Evolutionary conservation across 257 asterid species (phyloP).

Genomic region (Nicotiana sylvestris): DNA sequence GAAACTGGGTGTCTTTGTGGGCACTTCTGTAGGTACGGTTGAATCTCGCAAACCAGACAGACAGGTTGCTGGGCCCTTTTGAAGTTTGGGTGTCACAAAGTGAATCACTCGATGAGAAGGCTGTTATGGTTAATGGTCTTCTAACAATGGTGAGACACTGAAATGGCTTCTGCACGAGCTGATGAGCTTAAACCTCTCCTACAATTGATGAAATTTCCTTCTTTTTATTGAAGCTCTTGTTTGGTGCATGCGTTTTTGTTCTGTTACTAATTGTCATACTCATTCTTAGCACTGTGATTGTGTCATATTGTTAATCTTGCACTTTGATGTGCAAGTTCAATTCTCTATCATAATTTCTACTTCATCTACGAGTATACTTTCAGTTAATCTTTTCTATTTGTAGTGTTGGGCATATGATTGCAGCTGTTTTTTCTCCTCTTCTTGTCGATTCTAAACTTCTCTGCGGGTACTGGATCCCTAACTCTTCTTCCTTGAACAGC

Average conservation of each 20-base stretch:
- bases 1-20: not conserved
- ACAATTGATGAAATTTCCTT: not conserved
- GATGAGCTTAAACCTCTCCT: not conserved
- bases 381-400: not conserved
- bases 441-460: slow-evolving; percentile 2
- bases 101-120: slow-evolving; percentile 69
- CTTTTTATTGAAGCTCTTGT: slow-evolving; percentile 6
- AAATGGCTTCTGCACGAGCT: slow-evolving; percentile 7
- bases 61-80: slow-evolving; percentile 84
- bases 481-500: slow-evolving; percentile 40
- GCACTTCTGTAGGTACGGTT: slow-evolving; percentile 48
- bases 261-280: not conserved
- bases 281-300: no score
- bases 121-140: slow-evolving; percentile 89
- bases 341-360: not conserved
- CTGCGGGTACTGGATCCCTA: not conserved
- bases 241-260: not conserved
- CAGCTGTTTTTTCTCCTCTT: not conserved
- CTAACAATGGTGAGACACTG: slow-evolving; percentile 62
- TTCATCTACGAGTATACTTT: not conserved
- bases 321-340: not conserved
- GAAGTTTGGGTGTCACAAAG: slow-evolving; percentile 76
- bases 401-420: not conserved
- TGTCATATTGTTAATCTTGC: not conserved
- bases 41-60: slow-evolving; percentile 71